Base-by-base conservation (phyloP, 2,329 filamentous ascomycete genomes). In the Emmonsiellopsis sp. region DNA sequence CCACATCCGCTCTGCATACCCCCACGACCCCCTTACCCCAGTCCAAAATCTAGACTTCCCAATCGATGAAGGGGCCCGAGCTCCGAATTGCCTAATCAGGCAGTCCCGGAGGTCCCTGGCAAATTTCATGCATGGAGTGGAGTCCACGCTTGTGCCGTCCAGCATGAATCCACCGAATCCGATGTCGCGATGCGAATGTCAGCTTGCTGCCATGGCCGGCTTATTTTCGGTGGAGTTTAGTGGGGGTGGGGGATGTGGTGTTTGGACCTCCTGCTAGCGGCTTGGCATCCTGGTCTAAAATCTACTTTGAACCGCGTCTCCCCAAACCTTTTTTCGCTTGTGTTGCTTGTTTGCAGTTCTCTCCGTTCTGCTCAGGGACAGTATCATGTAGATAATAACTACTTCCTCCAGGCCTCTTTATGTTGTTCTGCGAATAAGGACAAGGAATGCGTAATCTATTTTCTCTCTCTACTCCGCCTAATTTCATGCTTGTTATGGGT, bases 181-280 rank as follows among this genome's bases (percentile, higher is more conserved):
- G 5, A 26, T 26, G 20, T 5, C 20, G 20, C 20, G 20, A 26
- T 26, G 20, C 20, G 1, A 26, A 26, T 26, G 20, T 26, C 20
- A 26, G 20, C 20, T 26, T 26, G 20, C 20, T 26, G 20, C 20
- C 20, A 26, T 26, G 20, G 20, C 20, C 20, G 20, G 20, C 20
- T 26, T 26, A 5, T 26, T 26, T 26, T 26, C 7, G 43, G 20
- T 9, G 43, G 13, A 34, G 30, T 16, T 16, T 34, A 10, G 31
- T 48, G 30, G 45, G 32, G 10, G 8, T 48, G 45, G 15, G 45
- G 15, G 34, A n/a, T 10, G 34, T 32, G 11, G 49, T 7, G 49
- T 51, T 51, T 44, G 42, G 49, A 51, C 49, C 49, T 51, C 38
- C 38, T 51, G 38, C 49, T 51, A 51, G 16, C 26, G 32, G n/a